Conservation (phyloP, 768 basidiomycete genomes). For the Pleurotus salmoneostramineus region DNA sequence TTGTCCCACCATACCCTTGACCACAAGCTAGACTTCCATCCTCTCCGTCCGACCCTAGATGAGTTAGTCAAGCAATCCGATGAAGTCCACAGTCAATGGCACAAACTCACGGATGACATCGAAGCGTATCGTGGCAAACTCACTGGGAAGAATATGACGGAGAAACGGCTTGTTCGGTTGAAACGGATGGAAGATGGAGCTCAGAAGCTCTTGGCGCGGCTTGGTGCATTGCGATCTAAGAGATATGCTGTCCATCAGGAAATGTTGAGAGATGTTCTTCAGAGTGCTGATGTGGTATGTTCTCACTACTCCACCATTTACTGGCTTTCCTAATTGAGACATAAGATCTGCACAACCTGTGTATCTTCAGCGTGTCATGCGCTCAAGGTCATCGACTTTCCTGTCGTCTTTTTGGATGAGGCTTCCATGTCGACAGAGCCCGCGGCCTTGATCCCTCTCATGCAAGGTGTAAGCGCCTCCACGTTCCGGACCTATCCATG, state of each 20-base stretch:
- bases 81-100: constrained; percentile 21
- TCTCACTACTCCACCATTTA: constrained; percentile 3
- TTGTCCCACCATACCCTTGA: constrained; percentile 61
- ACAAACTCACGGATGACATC: constrained; percentile 13
- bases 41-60: constrained; percentile 42
- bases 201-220: constrained; percentile 21
- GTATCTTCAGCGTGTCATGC: constrained; percentile 68
- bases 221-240: constrained; percentile 30
- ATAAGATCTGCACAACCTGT: constrained; percentile 83
- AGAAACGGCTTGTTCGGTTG: constrained; percentile 16
- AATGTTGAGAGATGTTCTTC: constrained; percentile 64
- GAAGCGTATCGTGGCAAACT: constrained; percentile 13
- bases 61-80: constrained; percentile 35
- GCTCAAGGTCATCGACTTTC: constrained; percentile 78
- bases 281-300: constrained; percentile 70
- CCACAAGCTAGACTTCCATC: constrained; percentile 58
- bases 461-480: constrained; percentile 77
- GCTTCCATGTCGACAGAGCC: constrained; percentile 97
- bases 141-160: constrained; percentile 14
- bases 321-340: background rate
- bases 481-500: constrained; percentile 8
- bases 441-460: constrained; percentile 84
- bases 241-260: constrained; percentile 52
- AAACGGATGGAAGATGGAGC: constrained; percentile 29
- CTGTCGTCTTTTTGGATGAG: constrained; percentile 91